phyloP scores from a whole-genome alignment of 768 basidiomycete species.

The Leucosporidium scottii region DNA sequence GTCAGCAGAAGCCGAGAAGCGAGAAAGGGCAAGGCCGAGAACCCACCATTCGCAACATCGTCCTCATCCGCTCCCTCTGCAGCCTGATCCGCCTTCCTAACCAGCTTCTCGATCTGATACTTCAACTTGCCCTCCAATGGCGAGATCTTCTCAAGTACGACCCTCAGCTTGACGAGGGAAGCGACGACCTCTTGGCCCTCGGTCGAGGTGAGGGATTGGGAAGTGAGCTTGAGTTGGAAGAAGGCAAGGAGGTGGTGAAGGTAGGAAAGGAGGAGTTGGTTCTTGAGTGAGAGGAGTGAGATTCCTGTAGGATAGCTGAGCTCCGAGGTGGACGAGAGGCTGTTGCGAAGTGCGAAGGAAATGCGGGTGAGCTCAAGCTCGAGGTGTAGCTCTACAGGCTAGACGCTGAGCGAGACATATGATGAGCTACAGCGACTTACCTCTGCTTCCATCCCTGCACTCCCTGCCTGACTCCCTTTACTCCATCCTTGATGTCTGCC shows the following conservation, averaged over 20 bases:
- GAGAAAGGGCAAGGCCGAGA: background rate
- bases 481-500: conserved; percentile 10
- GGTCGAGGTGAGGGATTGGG: conserved; percentile 24
- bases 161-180: conserved; percentile 66
- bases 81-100: conserved; percentile 61
- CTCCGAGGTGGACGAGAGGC: conserved; percentile 10
- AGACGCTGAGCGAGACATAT: background rate
- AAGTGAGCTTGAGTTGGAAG: conserved; percentile 37
- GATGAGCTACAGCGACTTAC: background rate
- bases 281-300: conserved; percentile 81
- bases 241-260: conserved; percentile 73
- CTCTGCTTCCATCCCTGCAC: conserved; percentile 14
- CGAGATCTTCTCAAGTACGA: conserved; percentile 82
- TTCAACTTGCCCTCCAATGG: conserved; percentile 76
- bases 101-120: conserved; percentile 93
- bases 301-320: conserved; percentile 53
- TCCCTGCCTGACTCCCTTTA: conserved; percentile 3
- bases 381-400: background rate
- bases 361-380: background rate
- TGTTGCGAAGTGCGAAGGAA: background rate
- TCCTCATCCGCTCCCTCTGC: conserved; percentile 41
- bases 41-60: conserved; percentile 39
- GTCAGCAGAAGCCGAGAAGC: background rate
- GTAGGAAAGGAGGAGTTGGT: conserved; percentile 74
- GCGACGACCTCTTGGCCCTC: conserved; percentile 51